Conservation (phyloP, 2,329 filamentous ascomycete species). For the Colletotrichum simmondsii region DNA sequence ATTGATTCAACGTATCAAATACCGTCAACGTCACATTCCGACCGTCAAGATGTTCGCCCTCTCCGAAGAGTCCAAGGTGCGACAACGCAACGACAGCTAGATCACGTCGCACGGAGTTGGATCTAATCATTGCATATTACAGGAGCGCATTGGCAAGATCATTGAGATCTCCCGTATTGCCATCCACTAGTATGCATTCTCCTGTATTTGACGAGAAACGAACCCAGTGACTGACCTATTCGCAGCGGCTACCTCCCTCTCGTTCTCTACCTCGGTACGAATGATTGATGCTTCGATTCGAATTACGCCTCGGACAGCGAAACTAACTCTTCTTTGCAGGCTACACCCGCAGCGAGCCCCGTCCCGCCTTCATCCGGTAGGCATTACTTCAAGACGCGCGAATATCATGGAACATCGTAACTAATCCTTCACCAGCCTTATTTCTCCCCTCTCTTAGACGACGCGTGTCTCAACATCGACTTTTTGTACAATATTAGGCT, state of each 20-base stretch:
- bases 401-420: background rate
- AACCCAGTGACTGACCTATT: conserved; percentile 47
- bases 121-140: conserved; percentile 30
- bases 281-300: background rate
- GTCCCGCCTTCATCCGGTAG: conserved; percentile 76
- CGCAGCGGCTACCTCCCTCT: conserved; percentile 91
- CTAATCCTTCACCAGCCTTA: conserved; percentile 58
- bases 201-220: background rate
- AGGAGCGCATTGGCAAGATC: conserved; percentile 98
- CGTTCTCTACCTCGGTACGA: conserved; percentile 92
- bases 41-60: conserved; percentile 69
- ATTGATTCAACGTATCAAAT: background rate
- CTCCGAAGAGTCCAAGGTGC: conserved; percentile 97
- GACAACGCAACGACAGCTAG: conserved; percentile 23
- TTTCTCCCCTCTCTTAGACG: conserved; percentile 71
- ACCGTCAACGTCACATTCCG: background rate
- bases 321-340: conserved; percentile 61
- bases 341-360: conserved; percentile 93
- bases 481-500: conserved; percentile 34
- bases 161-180: conserved; percentile 94
- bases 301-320: background rate
- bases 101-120: conserved; percentile 1
- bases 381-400: conserved; percentile 28
- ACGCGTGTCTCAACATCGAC: conserved; percentile 7
- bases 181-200: conserved; percentile 85